phyloP scores from a whole-genome alignment of 2,329 filamentous ascomycete species.

The Arthrinium puccinioides region DNA sequence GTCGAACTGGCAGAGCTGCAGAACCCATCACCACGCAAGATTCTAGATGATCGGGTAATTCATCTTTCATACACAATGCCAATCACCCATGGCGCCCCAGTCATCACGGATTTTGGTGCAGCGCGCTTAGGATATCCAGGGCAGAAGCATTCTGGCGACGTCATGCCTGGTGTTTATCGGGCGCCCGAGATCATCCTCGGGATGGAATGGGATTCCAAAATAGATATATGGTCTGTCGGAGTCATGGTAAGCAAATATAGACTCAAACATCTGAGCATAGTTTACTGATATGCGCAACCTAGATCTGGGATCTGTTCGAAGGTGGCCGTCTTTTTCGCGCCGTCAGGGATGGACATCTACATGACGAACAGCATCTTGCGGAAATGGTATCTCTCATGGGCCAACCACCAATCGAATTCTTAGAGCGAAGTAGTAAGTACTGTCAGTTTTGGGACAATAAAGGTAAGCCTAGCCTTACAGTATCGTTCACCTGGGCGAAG shows the following conservation, averaged over 20 bases:
- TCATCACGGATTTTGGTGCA: constrained; percentile 24
- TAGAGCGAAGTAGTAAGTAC: constrained; percentile 20
- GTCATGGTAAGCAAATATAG: constrained; percentile 15
- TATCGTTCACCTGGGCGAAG: background rate
- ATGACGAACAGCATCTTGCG: constrained; percentile 22
- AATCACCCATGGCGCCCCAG: constrained; percentile 13
- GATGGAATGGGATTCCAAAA: constrained; percentile 24
- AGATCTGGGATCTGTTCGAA: constrained; percentile 26
- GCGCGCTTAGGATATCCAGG: constrained; percentile 14
- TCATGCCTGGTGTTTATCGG: constrained; percentile 25
- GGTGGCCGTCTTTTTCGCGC: constrained; percentile 19
- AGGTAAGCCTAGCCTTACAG: constrained; percentile 6
- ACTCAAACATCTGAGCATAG: background rate
- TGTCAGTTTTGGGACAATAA: constrained; percentile 14
- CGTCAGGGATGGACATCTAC: constrained; percentile 11
- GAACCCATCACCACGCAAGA: constrained; percentile 17
- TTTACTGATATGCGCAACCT: background rate
- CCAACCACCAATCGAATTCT: constrained; percentile 23
- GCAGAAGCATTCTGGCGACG: constrained; percentile 14
- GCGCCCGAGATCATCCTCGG: constrained; percentile 26
- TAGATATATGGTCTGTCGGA: constrained; percentile 28
- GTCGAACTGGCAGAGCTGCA: constrained; percentile 9
- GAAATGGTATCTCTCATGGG: constrained; percentile 30
- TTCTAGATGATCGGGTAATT: constrained; percentile 17
- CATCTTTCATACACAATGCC: constrained; percentile 19